Evolutionary conservation across 306 rosid genomes (phyloP), one percentile per base, ranked within the genome.

Genomic region (Herpetospermum pedunculosum): DNA sequence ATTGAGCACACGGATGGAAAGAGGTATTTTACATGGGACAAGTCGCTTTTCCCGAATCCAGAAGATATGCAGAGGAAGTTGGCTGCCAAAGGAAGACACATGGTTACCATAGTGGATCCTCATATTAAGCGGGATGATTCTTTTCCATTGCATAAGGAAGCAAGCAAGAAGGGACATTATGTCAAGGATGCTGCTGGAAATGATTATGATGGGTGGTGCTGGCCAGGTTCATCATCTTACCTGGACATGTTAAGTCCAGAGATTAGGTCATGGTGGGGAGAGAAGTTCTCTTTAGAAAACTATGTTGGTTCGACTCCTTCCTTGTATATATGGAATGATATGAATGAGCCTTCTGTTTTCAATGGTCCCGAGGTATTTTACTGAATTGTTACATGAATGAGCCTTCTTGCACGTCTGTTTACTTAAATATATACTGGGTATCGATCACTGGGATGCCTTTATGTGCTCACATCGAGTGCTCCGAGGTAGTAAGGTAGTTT

Each of bases 261-360:
- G 60, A 84, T 91, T 67, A 85, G 99, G 81, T 83, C 91, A 29
- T 94, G 99, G 99, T 94, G 97, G 96, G 91, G 84, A 75, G 92
- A 88, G 37, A 91, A 83, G 72, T 91, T 94, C 77, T 85, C 97
- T 29, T 32, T 69, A 2, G 78, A 88, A 50, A 88, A 81, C 79
- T 94, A 94, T 76, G 95, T 64, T 68, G 99, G 99, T 35, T 91
- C 99, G 8, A 94, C 99, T 68, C 96, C 96, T 74, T 91, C 97
- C 0, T 85, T 94, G 65, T 94, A 91, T 59, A 88, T 94, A 75
- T 94, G 99, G 99, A 94, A 94, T 74, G 99, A 94, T 80, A 94
- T 94, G 99, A 94, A 94, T 32, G 97, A 94, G 71, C 99, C 99
- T 77, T 94, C 99, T 0, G 99, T 94, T 75, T 94, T 94, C 83